Percentiles rank a stretch among this genome's conserved stretches.
phyloP scores from a whole-genome alignment of 257 asterid species.

The Solanum bulbocastanum region DNA sequence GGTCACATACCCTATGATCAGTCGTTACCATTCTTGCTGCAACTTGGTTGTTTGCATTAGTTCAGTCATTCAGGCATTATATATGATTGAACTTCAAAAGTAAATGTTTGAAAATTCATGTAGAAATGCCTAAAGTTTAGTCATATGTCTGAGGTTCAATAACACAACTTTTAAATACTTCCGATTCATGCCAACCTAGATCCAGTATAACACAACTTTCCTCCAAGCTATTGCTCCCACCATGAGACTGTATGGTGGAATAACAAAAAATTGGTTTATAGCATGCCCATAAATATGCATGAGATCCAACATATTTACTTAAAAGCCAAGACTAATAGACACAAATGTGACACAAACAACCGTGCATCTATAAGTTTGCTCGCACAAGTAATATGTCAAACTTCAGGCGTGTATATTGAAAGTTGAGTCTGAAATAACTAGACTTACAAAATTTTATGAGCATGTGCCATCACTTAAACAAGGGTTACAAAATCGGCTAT shows the following conservation, averaged over 20 bases:
- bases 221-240: not conserved
- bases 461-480: not conserved
- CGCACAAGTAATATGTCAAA: not conserved
- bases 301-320: not conserved
- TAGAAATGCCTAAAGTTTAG: not conserved
- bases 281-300: not conserved
- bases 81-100: not conserved
- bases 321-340: not conserved
- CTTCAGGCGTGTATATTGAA: not conserved
- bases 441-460: not conserved
- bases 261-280: not conserved
- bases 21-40: no score
- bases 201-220: not conserved
- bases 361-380: not conserved
- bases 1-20: not conserved
- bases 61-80: not conserved
- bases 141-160: not conserved
- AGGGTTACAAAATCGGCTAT: not conserved
- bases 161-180: not conserved
- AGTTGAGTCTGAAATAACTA: not conserved
- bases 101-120: not conserved
- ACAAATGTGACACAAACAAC: not conserved
- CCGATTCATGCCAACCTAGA: not conserved
- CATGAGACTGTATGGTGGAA: not conserved
- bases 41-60: not conserved